Percentiles rank a stretch among this genome's conserved stretches.
Conservation (phyloP, 257 asterid genomes). For the Solanum bulbocastanum region DNA sequence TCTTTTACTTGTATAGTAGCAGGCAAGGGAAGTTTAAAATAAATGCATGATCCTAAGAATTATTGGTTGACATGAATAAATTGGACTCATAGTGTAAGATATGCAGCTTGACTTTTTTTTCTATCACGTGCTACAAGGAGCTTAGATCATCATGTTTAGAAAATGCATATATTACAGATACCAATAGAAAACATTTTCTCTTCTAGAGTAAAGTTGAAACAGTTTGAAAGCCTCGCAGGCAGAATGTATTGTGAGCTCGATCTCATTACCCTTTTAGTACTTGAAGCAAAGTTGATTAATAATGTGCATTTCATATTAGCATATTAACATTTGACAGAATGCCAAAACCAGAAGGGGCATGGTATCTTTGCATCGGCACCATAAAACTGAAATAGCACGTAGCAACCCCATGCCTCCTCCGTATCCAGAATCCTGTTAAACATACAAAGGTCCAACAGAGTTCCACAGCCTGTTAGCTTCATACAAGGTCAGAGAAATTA, state of each 20-base stretch:
- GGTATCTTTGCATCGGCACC: constrained; percentile 19
- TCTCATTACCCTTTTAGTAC: neutral
- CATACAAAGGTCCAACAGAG: constrained; percentile 45
- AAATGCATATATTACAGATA: neutral
- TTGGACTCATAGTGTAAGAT: neutral
- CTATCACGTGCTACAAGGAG: neutral
- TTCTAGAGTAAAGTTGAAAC: neutral
- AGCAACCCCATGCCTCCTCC: constrained; percentile 45
- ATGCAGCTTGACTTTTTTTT: neutral
- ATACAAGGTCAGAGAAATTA: constrained; percentile 96
- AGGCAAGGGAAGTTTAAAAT: neutral
- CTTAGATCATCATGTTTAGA: neutral
- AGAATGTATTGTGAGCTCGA: neutral
- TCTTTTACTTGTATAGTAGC: neutral
- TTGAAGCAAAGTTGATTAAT: neutral
- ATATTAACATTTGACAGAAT: neutral
- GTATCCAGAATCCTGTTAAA: constrained; percentile 52
- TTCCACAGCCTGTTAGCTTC: constrained; percentile 85
- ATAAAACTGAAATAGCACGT: constrained; percentile 22
- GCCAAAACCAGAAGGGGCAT: constrained; percentile 6
- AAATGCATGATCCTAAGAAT: neutral
- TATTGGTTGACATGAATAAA: neutral
- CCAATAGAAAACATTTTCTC: neutral
- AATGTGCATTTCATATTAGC: constrained; percentile 2
- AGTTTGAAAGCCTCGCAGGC: neutral